Conservation (phyloP, 768 basidiomycete species). For the Lactarius hengduanensis region DNA sequence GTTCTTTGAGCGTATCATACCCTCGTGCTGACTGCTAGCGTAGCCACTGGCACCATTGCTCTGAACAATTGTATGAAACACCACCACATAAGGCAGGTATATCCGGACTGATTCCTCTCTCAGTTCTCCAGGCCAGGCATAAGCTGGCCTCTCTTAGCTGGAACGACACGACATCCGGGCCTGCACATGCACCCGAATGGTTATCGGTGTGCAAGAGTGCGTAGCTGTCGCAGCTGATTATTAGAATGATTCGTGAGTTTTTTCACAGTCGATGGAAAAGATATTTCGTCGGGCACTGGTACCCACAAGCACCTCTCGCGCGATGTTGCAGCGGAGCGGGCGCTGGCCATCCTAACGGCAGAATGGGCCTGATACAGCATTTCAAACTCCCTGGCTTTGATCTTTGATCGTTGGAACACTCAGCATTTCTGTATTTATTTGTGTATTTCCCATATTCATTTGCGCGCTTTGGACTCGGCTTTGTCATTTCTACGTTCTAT, state of each 20-base stretch:
- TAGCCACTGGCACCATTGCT: conserved; percentile 27
- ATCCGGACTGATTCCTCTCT: conserved; percentile 3
- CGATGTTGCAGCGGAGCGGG: conserved; percentile 18
- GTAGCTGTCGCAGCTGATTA: conserved; percentile 7
- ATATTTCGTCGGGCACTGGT: conserved; percentile 19
- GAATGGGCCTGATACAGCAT: conserved; percentile 7
- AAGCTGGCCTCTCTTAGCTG: conserved; percentile 41
- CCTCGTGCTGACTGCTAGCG: conserved; percentile 10
- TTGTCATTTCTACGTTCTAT: conserved; percentile 17
- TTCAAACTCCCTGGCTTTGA: not conserved
- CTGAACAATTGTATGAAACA: conserved; percentile 28
- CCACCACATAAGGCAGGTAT: not conserved
- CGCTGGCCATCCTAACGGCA: conserved; percentile 18
- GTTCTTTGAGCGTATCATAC: not conserved
- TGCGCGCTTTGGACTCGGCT: not conserved
- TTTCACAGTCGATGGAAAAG: conserved; percentile 26
- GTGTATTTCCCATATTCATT: conserved; percentile 6
- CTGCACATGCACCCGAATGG: conserved; percentile 46
- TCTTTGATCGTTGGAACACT: not conserved
- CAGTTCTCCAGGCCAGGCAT: conserved; percentile 41
- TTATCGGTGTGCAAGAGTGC: conserved; percentile 56
- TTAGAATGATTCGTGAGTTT: not conserved
- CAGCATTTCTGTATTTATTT: conserved; percentile 11
- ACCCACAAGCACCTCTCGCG: conserved; percentile 26
- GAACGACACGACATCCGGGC: conserved; percentile 43